These are phyloP conservation scores for Monosporascus sp. DNA, from an alignment of 2,329 filamentous ascomycete species.

Conservation along the genomic window DNA sequence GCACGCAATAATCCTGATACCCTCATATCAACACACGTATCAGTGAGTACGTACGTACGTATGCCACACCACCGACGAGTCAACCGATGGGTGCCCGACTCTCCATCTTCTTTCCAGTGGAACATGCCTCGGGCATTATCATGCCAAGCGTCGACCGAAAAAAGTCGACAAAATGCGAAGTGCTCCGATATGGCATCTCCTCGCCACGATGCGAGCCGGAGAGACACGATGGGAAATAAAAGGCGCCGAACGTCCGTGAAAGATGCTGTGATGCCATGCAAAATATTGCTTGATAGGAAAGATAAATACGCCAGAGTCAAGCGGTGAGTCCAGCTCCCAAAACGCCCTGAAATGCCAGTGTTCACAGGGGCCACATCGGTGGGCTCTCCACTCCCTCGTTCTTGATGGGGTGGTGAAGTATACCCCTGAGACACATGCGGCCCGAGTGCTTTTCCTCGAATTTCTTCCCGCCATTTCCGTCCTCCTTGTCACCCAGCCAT, in stretches of 20 bases:
- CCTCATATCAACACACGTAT: no score
- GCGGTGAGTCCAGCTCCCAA: no score
- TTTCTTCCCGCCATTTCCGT: slow-evolving; percentile 28
- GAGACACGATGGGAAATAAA: neutral
- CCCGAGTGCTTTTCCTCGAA: slow-evolving; percentile 20
- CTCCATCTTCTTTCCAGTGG: no score
- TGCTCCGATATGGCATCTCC: slow-evolving; percentile 5
- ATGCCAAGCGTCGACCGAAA: no score
- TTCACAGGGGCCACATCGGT: neutral
- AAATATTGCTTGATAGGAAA: neutral
- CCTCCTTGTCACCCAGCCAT: slow-evolving; percentile 43
- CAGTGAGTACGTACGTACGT: no score
- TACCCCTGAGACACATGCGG: slow-evolving; percentile 60
- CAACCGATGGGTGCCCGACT: no score
- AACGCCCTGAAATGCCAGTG: slow-evolving; percentile 1
- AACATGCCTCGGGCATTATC: no score
- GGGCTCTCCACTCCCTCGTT: slow-evolving; percentile 19
- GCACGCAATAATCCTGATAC: no score
- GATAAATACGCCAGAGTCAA: no score
- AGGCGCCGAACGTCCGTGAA: no score
- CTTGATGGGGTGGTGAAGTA: slow-evolving; percentile 64
- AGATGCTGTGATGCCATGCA: slow-evolving; percentile 4
- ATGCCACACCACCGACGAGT: no score
- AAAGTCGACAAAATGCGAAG: no score
- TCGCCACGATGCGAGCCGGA: slow-evolving; percentile 7